Evolutionary conservation across 1,139 yeast species (phyloP).

Genomic region (Saccharomyces hybrid): DNA sequence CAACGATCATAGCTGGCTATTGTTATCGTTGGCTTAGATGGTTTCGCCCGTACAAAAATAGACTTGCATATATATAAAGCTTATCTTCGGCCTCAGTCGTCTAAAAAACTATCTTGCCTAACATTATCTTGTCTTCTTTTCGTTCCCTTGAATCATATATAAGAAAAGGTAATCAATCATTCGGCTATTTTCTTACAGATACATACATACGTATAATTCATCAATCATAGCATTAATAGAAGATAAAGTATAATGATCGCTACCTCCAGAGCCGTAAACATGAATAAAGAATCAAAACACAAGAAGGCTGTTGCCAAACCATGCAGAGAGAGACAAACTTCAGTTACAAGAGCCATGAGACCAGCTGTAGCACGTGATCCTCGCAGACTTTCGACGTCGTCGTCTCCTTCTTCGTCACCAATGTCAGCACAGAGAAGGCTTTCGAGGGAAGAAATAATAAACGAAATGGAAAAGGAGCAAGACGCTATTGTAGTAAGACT

Average conservation of each 20-base stretch:
- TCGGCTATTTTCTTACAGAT: neutral
- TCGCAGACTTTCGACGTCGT: neutral
- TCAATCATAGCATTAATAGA: neutral
- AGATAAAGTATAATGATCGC: neutral
- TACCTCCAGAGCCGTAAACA: neutral
- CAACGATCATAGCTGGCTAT: neutral
- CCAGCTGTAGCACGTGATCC: neutral
- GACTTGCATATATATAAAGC: neutral
- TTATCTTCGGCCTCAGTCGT: neutral
- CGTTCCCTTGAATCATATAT: neutral
- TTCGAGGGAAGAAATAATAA: constrained; percentile 42
- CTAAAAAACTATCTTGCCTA: neutral
- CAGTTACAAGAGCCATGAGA: neutral
- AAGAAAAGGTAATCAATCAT: neutral
- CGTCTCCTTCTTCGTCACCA: neutral
- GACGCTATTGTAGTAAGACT: constrained; percentile 57
- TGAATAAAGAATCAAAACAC: neutral
- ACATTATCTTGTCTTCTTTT: neutral
- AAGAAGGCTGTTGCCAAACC: neutral
- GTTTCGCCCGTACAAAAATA: neutral
- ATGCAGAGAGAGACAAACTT: neutral
- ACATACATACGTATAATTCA: neutral
- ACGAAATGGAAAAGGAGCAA: constrained; percentile 60
- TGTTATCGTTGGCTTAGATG: neutral
- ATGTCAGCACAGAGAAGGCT: constrained; percentile 10